Evolutionary conservation across 345 rosid species (phyloP), one percentile per base, ranked within the genome.

Genomic region (Murraya paniculata): DNA sequence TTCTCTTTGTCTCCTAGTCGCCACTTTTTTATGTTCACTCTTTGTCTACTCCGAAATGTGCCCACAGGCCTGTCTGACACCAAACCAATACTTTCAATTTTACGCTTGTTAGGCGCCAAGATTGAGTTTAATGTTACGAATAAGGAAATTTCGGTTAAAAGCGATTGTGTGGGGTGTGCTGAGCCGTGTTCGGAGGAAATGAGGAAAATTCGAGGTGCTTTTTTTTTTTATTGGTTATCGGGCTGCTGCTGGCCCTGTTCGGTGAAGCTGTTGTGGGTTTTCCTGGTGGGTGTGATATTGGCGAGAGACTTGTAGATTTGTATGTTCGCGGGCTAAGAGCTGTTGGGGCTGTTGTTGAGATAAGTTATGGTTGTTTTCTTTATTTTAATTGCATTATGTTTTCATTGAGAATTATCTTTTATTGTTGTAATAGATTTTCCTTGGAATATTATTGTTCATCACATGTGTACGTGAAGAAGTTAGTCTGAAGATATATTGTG

Each of bases 211-310:
- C 75, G 85, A 69, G 82, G 85, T 64, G 85, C 82, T 36, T 78
- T 82, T 58, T 83, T 77, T n/a, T n/a, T n/a, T n/a, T n/a, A n/a
- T n/a, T n/a, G n/a, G 81, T 80, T 45, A 73, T 82, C 9, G 85
- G 87, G 16, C 81, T 83, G 35, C 36, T 82, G 75, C 22, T 85
- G 56, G 78, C 77, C 10, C 76, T 82, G 50, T 85, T 85, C 64
- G 85, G 85, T 6, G 82, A 82, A 71, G 83, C 85, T 11, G 61
- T 68, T 2, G 84, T 82, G 76, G 80, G 71, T 11, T 74, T 85
- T 76, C 85, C 85, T 3, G 84, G 87, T 41, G 87, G 87, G 64
- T 85, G 85, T 72, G 79, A 85, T 31, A 85, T 68, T n/a, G 85
- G 83, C 71, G 31, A 64, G 14, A 74, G 87, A 41, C 85, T 83